A percentile compares a stretch with the other conserved stretches of the same genome.
Evolutionary conservation across 2,329 filamentous ascomycete species (phyloP).

Genomic region (Aspergillus proliferans): DNA sequence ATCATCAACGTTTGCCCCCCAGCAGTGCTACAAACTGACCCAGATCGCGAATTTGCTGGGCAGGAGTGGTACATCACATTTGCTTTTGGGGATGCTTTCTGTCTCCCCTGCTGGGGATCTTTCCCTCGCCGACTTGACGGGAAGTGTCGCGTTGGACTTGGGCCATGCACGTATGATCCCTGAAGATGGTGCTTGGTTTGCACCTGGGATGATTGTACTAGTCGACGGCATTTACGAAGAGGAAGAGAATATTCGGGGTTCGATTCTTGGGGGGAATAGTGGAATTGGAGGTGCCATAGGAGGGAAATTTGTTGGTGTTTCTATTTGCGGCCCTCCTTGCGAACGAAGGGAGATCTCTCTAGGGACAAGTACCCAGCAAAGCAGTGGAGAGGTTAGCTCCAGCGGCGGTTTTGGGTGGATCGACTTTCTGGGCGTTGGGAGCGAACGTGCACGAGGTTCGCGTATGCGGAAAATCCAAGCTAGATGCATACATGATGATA

Average conservation of each 20-base stretch:
- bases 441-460: constrained; percentile 72
- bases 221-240: constrained; percentile 97
- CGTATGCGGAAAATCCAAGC: constrained; percentile 78
- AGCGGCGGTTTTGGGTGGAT: constrained; percentile 92
- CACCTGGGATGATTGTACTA: constrained; percentile 91
- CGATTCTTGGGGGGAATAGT: constrained; percentile 65
- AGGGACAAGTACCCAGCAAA: constrained; percentile 54
- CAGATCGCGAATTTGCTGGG: constrained; percentile 72
- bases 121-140: constrained; percentile 78
- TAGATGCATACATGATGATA: constrained; percentile 50
- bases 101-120: constrained; percentile 75
- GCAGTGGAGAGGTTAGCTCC: constrained; percentile 37
- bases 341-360: constrained; percentile 76
- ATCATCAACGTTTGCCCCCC: constrained; percentile 49
- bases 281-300: constrained; percentile 86
- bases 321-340: constrained; percentile 83
- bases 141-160: constrained; percentile 78
- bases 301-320: constrained; percentile 86
- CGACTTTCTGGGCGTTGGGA: constrained; percentile 87
- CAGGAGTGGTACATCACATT: constrained; percentile 74
- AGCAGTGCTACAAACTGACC: constrained; percentile 78
- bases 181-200: constrained; percentile 83
- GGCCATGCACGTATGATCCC: constrained; percentile 75
- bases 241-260: constrained; percentile 63
- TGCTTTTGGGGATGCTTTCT: constrained; percentile 77